These are phyloP conservation scores for Metschnikowia noctiluminum DNA, from an alignment of 805 yeast genomes.

Conservation along the genomic window DNA sequence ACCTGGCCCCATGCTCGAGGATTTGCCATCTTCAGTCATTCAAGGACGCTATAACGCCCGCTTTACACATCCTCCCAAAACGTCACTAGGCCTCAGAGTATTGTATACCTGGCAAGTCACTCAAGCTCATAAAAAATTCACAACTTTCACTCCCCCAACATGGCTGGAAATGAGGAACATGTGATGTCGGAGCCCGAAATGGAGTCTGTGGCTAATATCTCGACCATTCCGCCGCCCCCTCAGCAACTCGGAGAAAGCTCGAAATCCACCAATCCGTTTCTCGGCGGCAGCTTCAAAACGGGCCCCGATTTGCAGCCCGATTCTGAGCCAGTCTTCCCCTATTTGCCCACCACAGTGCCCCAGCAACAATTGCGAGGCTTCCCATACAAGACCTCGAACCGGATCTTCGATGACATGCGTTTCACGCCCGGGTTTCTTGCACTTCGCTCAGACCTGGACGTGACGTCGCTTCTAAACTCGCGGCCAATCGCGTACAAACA, in stretches of 20 bases:
- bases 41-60: too few relatives aligned
- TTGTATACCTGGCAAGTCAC: too few relatives aligned
- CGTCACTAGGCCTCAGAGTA: too few relatives aligned
- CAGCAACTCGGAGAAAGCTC: background rate
- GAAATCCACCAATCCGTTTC: constrained; percentile 12
- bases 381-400: constrained; percentile 62
- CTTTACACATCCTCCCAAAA: too few relatives aligned
- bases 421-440: constrained; percentile 18
- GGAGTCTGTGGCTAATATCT: too few relatives aligned
- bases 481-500: constrained; percentile 38
- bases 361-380: constrained; percentile 8
- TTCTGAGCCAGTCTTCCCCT: constrained; percentile 10
- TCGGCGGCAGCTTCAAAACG: constrained; percentile 4
- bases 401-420: constrained; percentile 61
- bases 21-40: too few relatives aligned
- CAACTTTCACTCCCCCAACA: too few relatives aligned
- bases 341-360: constrained; percentile 14
- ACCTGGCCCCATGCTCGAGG: too few relatives aligned
- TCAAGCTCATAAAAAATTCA: too few relatives aligned
- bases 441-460: constrained; percentile 1
- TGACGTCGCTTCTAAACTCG: constrained; percentile 22
- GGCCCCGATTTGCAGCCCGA: background rate
- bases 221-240: too few relatives aligned
- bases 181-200: too few relatives aligned
- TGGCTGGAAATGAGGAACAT: too few relatives aligned